A percentile compares a stretch with the other conserved stretches of the same genome.
phyloP scores from a whole-genome alignment of 345 rosid genomes.

The Rhodamnia argentea region DNA sequence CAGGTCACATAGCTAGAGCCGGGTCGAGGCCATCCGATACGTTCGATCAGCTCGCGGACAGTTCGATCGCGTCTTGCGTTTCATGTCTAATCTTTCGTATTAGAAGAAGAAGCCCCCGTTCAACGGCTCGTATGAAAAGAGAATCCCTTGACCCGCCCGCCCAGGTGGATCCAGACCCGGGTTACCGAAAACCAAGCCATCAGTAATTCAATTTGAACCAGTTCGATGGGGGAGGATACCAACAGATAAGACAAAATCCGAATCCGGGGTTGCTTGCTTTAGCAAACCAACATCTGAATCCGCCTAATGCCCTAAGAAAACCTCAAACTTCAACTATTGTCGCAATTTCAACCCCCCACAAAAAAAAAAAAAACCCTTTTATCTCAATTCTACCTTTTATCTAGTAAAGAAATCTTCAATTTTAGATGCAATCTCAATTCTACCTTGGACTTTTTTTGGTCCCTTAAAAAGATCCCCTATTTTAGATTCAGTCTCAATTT shows the following conservation, averaged over 20 bases:
- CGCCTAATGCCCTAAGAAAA: too few species aligned
- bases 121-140: not conserved
- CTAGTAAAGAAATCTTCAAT: too few species aligned
- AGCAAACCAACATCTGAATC: too few species aligned
- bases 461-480: too few species aligned
- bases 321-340: too few species aligned
- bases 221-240: too few species aligned
- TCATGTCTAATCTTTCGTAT: not conserved
- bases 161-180: not conserved
- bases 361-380: too few species aligned
- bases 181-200: not conserved
- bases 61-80: not conserved
- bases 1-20: constrained; percentile 50
- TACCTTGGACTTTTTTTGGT: too few species aligned
- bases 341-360: too few species aligned
- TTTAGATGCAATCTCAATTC: too few species aligned
- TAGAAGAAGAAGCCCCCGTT: not conserved
- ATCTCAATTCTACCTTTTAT: too few species aligned
- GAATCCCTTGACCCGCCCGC: not conserved
- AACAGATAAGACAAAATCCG: not conserved
- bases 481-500: too few species aligned
- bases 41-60: not conserved
- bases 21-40: constrained; percentile 49
- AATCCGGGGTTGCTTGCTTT: not conserved
- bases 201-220: not conserved